A percentile compares a stretch with the other conserved stretches of the same genome.
phyloP scores from a whole-genome alignment of 2,329 filamentous ascomycete genomes.

The Trichoderma cornu-damae region DNA sequence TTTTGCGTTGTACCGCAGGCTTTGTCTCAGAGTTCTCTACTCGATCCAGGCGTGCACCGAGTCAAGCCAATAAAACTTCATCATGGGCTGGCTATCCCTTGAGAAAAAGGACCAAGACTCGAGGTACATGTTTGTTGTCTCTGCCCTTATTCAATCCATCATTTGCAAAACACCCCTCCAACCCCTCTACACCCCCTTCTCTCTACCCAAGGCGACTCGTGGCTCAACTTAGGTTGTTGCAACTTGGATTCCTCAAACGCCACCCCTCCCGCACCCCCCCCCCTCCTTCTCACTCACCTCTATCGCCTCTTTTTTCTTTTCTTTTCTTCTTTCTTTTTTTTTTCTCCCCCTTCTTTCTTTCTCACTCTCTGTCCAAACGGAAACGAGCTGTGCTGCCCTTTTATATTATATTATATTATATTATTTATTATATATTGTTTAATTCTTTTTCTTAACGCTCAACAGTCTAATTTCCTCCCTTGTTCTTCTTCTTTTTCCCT shows the following conservation, averaged over 20 bases:
- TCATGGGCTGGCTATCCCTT: slow-evolving; percentile 13
- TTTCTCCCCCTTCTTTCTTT: too few relatives aligned
- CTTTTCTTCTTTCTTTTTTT: neutral
- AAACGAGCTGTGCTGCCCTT: neutral
- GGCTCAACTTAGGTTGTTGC: too few relatives aligned
- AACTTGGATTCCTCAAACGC: too few relatives aligned
- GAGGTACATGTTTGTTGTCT: neutral
- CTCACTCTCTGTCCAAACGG: neutral
- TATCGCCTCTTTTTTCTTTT: neutral
- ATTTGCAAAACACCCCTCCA: too few relatives aligned
- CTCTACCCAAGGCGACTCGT: too few relatives aligned
- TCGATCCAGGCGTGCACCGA: neutral
- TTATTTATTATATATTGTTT: neutral
- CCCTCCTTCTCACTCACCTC: neutral
- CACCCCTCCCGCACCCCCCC: neutral
- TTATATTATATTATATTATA: neutral
- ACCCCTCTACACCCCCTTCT: too few relatives aligned
- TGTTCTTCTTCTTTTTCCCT: neutral
- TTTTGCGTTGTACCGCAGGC: too few relatives aligned
- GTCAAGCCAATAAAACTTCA: slow-evolving; percentile 8
- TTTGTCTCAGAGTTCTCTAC: neutral
- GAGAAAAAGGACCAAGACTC: slow-evolving; percentile 2
- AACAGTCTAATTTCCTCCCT: neutral
- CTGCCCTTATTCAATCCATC: neutral
- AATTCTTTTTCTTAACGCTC: neutral